A percentile compares a stretch with the other conserved stretches of the same genome.
Conservation (phyloP, 495 filamentous ascomycete species). For the Evansstolkia leycettana region DNA sequence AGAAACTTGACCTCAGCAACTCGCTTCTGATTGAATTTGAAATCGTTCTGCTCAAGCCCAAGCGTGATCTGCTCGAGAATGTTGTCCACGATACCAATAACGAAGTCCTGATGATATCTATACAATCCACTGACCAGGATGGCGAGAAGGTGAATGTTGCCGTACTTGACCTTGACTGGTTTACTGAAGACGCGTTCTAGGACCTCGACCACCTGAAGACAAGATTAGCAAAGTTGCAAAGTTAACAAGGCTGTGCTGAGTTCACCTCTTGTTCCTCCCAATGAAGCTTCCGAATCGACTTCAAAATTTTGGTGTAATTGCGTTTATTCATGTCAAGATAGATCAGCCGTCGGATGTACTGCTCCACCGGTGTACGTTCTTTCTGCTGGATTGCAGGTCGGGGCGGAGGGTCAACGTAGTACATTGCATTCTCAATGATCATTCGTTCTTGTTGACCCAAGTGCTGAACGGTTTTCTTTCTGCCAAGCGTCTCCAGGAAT, state of each 20-base stretch:
- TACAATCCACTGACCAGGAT: conserved; percentile 82
- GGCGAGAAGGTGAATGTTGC: conserved; percentile 89
- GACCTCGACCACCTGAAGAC: conserved; percentile 54
- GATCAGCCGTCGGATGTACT: conserved; percentile 82
- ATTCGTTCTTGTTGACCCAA: conserved; percentile 93
- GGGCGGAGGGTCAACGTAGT: conserved; percentile 93
- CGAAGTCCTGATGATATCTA: conserved; percentile 84
- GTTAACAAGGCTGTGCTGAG: not conserved
- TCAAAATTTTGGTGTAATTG: conserved; percentile 83
- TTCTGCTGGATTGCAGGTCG: conserved; percentile 92
- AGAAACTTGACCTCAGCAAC: conserved; percentile 95
- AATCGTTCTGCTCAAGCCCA: conserved; percentile 90
- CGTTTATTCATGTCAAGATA: conserved; percentile 90
- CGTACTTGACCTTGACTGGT: conserved; percentile 93
- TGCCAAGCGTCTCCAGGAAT: conserved; percentile 86
- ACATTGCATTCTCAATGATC: conserved; percentile 96
- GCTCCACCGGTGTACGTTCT: conserved; percentile 82
- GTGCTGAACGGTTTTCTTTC: conserved; percentile 93
- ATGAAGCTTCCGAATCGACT: conserved; percentile 87
- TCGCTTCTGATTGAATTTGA: conserved; percentile 93
- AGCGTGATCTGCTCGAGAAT: conserved; percentile 77
- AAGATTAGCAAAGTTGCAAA: conserved; percentile 6
- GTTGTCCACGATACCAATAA: conserved; percentile 78
- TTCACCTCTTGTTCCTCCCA: conserved; percentile 86
- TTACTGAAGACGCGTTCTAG: conserved; percentile 89